phyloP scores from a whole-genome alignment of 257 asterid species.

The Rubia yunnanensis region DNA sequence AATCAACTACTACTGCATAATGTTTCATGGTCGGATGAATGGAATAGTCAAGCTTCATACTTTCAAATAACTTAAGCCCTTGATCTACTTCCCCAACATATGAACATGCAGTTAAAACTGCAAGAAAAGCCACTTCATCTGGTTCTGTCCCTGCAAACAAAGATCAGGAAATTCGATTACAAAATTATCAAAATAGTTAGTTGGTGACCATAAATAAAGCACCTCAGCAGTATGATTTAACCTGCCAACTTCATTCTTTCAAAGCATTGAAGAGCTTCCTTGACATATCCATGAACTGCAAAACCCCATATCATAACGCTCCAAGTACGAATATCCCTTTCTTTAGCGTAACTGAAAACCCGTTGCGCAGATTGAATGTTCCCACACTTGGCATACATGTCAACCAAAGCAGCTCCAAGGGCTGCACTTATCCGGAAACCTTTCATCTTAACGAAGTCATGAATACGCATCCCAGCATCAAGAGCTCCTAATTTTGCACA shows the following conservation, averaged over 20 bases:
- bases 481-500: conserved; percentile 32
- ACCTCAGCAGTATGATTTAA: not conserved
- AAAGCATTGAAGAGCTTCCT: conserved; percentile 29
- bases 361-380: conserved; percentile 24
- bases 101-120: conserved; percentile 31
- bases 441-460: conserved; percentile 11
- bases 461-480: conserved; percentile 22
- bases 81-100: conserved; percentile 34
- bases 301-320: conserved; percentile 36
- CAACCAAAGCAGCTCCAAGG: conserved; percentile 32
- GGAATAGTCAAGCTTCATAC: conserved; percentile 24
- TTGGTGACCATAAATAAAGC: not conserved
- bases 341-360: conserved; percentile 23
- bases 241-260: conserved; percentile 27
- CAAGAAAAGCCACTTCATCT: conserved; percentile 30
- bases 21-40: conserved; percentile 32
- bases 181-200: not conserved
- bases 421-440: conserved; percentile 18
- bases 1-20: conserved; percentile 30
- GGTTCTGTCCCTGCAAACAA: conserved; percentile 26
- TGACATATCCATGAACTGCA: conserved; percentile 31
- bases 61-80: conserved; percentile 28
- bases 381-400: conserved; percentile 42
- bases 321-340: conserved; percentile 33
- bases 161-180: not conserved